Conservation (phyloP, 257 asterid genomes). For the Capsicum baccatum region DNA sequence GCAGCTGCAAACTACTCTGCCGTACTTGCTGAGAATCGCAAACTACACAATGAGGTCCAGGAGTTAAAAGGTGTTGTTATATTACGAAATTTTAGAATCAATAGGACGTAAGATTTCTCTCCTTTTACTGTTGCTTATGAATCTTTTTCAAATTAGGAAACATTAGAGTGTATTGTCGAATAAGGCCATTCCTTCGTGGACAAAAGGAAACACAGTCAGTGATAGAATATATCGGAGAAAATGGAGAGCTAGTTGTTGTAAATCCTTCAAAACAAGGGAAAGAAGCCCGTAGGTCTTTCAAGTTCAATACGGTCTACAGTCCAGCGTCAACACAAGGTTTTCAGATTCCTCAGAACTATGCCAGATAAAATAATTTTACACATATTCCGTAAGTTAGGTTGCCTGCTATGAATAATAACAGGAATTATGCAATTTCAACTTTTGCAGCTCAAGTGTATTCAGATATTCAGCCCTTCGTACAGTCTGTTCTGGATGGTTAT, state of each 20-base stretch:
- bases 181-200: constrained; percentile 90
- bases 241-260: constrained; percentile 71
- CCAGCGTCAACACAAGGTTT: constrained; percentile 88
- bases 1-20: constrained; percentile 65
- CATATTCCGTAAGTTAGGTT: constrained; percentile 13
- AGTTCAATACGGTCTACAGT: constrained; percentile 77
- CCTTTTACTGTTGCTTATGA: constrained; percentile 10
- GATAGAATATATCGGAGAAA: constrained; percentile 76
- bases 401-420: not conserved
- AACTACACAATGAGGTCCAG: constrained; percentile 79
- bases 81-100: not conserved
- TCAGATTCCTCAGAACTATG: constrained; percentile 2
- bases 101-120: not conserved
- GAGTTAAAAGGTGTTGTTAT: constrained; percentile 79
- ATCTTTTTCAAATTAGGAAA: constrained; percentile 57
- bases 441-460: constrained; percentile 75
- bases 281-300: constrained; percentile 88
- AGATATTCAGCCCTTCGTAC: constrained; percentile 86
- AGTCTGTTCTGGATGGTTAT: constrained; percentile 95
- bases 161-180: constrained; percentile 90
- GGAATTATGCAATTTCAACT: not conserved
- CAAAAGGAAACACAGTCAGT: constrained; percentile 73
- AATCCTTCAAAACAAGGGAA: constrained; percentile 92
- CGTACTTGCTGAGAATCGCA: constrained; percentile 69
- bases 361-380: not conserved